phyloP scores from a whole-genome alignment of 106 monocot species.

The Triglochin maritima region DNA sequence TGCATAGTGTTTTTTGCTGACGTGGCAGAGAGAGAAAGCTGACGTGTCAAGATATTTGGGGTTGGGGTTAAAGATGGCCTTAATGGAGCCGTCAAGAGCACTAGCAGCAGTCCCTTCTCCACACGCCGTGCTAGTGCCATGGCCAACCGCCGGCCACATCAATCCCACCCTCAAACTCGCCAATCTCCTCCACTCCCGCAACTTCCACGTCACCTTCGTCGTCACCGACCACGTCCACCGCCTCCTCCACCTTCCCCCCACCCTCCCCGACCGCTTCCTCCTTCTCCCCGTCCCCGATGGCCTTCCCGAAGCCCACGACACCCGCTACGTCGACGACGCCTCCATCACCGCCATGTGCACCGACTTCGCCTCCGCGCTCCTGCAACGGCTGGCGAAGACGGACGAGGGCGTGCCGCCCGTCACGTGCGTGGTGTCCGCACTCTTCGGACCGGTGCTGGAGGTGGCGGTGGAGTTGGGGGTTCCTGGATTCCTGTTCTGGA shows the following conservation, averaged over 20 bases:
- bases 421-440: conserved; percentile 3
- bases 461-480: conserved; percentile 7
- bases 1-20: no score
- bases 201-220: conserved; percentile 62
- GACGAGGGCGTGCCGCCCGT: not conserved
- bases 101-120: no score
- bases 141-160: conserved; percentile 9
- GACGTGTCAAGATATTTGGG: no score
- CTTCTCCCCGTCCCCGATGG: conserved; percentile 12
- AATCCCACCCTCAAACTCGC: conserved; percentile 10
- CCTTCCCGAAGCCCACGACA: conserved; percentile 17
- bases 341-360: not conserved
- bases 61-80: no score
- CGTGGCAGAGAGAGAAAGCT: no score
- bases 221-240: conserved; percentile 49
- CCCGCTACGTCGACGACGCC: not conserved
- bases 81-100: no score
- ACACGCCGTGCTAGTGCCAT: conserved; percentile 6
- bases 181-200: conserved; percentile 8
- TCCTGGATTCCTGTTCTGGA: conserved; percentile 9
- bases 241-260: conserved; percentile 28
- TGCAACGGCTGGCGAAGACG: not conserved
- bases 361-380: not conserved
- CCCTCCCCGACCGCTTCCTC: conserved; percentile 6
- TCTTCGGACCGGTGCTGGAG: conserved; percentile 1